phyloP scores from a whole-genome alignment of 768 basidiomycete genomes.

The Lenzites betulinus region DNA sequence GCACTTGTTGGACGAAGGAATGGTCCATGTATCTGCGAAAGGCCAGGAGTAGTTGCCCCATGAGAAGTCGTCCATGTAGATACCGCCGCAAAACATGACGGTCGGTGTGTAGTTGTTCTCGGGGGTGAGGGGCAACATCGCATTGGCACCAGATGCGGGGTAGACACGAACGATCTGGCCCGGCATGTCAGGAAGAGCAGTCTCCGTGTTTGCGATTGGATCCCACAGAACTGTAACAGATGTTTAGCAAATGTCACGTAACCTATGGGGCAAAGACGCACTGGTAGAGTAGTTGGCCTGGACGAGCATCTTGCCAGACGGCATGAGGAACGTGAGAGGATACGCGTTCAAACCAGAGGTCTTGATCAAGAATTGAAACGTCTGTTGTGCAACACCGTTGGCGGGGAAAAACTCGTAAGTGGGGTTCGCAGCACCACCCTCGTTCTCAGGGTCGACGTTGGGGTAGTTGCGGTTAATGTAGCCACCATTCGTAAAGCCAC shows the following conservation, averaged over 20 bases:
- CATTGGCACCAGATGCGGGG: conserved; percentile 84
- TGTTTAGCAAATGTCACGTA: conserved; percentile 8
- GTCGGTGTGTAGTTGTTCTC: conserved; percentile 87
- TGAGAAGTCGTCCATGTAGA: conserved; percentile 66
- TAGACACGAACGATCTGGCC: conserved; percentile 76
- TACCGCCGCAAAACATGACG: conserved; percentile 89
- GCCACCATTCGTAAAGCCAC: conserved; percentile 77
- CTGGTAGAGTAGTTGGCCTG: conserved; percentile 82
- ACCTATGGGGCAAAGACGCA: conserved; percentile 36
- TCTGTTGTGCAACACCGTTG: conserved; percentile 45
- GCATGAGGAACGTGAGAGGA: conserved; percentile 71
- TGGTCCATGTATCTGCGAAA: conserved; percentile 69
- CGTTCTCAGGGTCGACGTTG: conserved; percentile 59
- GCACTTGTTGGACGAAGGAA: conserved; percentile 71
- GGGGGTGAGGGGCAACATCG: conserved; percentile 90
- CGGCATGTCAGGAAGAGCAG: conserved; percentile 71
- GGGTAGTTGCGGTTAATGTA: conserved; percentile 79
- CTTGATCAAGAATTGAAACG: conserved; percentile 67
- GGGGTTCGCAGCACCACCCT: conserved; percentile 76
- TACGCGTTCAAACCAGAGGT: conserved; percentile 82
- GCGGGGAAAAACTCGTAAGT: conserved; percentile 84
- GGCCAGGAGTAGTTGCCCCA: conserved; percentile 83
- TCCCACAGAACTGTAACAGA: conserved; percentile 49
- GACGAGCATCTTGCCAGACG: conserved; percentile 76
- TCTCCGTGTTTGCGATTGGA: conserved; percentile 56